A percentile compares a stretch with the other conserved stretches of the same genome.
phyloP scores from a whole-genome alignment of 1,284 basidiomycete genomes.

The Kalmanozyma brasiliensis region DNA sequence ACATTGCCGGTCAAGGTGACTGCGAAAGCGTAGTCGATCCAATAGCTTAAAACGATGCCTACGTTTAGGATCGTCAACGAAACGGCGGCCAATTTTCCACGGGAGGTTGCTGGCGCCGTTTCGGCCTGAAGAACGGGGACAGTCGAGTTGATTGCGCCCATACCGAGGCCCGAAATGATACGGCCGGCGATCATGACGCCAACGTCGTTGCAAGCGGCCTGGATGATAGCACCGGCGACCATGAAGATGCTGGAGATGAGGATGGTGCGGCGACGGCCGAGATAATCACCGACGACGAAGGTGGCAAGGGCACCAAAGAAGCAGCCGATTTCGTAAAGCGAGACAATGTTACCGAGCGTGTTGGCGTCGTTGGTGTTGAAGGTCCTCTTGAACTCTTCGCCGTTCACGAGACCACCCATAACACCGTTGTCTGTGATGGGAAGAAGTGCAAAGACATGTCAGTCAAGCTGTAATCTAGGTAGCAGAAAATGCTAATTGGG shows the following conservation, averaged over 20 bases:
- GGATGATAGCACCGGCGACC: slow-evolving; percentile 76
- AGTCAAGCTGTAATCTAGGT: no score
- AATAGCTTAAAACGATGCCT: slow-evolving; percentile 75
- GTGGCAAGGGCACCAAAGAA: slow-evolving; percentile 43
- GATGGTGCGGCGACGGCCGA: slow-evolving; percentile 47
- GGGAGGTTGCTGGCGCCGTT: slow-evolving; percentile 74
- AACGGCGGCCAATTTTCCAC: slow-evolving; percentile 77
- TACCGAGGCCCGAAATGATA: slow-evolving; percentile 75
- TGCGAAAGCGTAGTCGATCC: slow-evolving; percentile 69
- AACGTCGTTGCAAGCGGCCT: slow-evolving; percentile 73
- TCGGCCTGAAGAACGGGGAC: slow-evolving; percentile 76
- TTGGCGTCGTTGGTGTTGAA: slow-evolving; percentile 46
- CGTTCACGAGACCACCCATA: slow-evolving; percentile 28
- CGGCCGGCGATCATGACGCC: slow-evolving; percentile 75
- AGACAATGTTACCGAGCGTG: slow-evolving; percentile 52
- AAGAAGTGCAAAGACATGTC: not conserved
- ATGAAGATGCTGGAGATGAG: slow-evolving; percentile 70
- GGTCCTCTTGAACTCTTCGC: slow-evolving; percentile 33
- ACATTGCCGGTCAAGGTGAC: slow-evolving; percentile 71
- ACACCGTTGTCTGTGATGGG: slow-evolving; percentile 32
- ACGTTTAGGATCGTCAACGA: slow-evolving; percentile 77
- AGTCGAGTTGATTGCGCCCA: slow-evolving; percentile 76
- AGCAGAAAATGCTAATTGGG: no score
- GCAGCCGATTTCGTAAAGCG: slow-evolving; percentile 50
- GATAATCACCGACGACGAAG: slow-evolving; percentile 39